Base-by-base conservation (phyloP, 306 rosid species). In the Oemleria cerasiformis region DNA sequence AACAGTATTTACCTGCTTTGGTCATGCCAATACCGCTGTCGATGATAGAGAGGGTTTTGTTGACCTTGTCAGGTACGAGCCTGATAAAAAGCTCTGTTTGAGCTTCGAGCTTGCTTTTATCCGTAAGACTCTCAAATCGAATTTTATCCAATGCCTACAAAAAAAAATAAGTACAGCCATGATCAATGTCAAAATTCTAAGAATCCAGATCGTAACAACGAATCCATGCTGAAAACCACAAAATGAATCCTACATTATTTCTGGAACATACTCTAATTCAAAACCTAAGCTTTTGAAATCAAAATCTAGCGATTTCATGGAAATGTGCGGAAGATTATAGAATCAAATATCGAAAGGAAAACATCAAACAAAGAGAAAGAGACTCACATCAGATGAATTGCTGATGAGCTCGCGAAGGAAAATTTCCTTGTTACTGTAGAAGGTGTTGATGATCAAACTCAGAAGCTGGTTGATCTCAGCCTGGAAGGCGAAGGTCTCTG, bases 1-100 rank as follows among this genome's bases (percentile, higher is more conserved):
- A 12, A 0, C 14, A 1, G 0, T 0, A 21, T 5, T 11, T 66
- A 88, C 93, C 90, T 86, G 88, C 93, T 82, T 88, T 88, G 65
- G 93, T 86, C 93, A 88, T 88, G 30, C 91, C 94, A 47, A 88
- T 50, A 7, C 94, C 94, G 10, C 94, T 88, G 17, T 88, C 94
- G 0, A 88, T 84, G 34, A 88, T 86, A 9, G 91, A 84, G 11
- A 88, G 87, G 1, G 91, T 82, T 36, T 86, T 88, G 73, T 84
- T 88, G 1, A 56, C 79, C 77, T 88, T 88, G 51, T 86, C 91
- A 1, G 94, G 89, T 6, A 88, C 91, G 0, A 88, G 1, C n/a
- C 94, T 80, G 34, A 88, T 88, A 77, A 88, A 86, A 9, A 88
- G 89, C 70, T 88, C 94, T 1, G 90, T 90, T 14, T 88, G 93